Percentiles rank a stretch among this genome's conserved stretches.
Evolutionary conservation across 2,329 filamentous ascomycete species (phyloP).

Genomic region (Trichoderma semiorbis): DNA sequence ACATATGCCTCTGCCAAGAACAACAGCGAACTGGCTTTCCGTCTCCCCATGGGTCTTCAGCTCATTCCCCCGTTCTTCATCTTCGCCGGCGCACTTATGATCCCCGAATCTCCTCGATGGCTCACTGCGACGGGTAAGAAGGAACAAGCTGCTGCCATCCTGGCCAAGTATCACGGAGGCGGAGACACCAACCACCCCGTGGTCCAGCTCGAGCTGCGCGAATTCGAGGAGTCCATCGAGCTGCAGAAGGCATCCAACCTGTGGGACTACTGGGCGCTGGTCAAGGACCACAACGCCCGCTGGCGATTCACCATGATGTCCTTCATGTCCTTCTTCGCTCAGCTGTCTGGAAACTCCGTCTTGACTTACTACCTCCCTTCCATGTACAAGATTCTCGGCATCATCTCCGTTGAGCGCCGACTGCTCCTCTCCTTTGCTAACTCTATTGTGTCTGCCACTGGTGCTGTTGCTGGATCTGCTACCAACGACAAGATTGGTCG

Average conservation of each 20-base stretch:
- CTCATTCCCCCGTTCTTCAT: constrained; percentile 38
- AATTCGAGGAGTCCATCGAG: constrained; percentile 39
- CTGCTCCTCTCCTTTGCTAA: constrained; percentile 42
- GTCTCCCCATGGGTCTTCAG: constrained; percentile 39
- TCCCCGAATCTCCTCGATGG: constrained; percentile 44
- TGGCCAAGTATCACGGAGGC: constrained; percentile 35
- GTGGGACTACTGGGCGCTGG: constrained; percentile 53
- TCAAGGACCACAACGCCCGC: constrained; percentile 44
- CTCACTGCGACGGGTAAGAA: constrained; percentile 37
- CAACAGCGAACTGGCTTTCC: constrained; percentile 33
- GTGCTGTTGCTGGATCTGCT: constrained; percentile 35
- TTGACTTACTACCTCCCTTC: constrained; percentile 54
- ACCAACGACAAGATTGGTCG: constrained; percentile 31
- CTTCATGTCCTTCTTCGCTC: constrained; percentile 52
- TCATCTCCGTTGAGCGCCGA: constrained; percentile 50
- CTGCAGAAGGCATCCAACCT: constrained; percentile 40
- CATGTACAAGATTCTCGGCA: constrained; percentile 49
- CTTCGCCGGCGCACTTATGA: constrained; percentile 31
- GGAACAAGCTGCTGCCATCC: constrained; percentile 34
- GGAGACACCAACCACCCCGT: constrained; percentile 33
- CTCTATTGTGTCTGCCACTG: constrained; percentile 37
- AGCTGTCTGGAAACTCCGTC: constrained; percentile 50
- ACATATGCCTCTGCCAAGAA: constrained; percentile 47
- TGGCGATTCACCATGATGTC: constrained; percentile 51
- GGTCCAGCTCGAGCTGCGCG: constrained; percentile 39